Evolutionary conservation across 345 rosid species (phyloP), one percentile per base, ranked within the genome.

Genomic region (Toxicodendron radicans): DNA sequence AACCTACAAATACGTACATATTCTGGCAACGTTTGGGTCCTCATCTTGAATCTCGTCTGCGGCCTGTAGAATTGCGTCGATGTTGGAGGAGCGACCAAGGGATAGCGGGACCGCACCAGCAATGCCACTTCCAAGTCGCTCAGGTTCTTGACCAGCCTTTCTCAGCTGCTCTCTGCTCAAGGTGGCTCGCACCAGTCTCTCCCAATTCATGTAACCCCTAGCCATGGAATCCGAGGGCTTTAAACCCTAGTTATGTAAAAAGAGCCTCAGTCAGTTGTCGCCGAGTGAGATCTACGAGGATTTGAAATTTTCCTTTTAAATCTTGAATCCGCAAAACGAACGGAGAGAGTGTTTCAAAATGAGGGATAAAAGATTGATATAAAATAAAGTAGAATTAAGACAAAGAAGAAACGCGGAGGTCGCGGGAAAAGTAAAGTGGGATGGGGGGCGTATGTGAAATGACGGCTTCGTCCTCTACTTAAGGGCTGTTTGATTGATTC

Each of bases 11-110:
- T 10, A 78, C 91, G 77, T 81, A 95, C 98, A 71, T 73, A 95
- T 91, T 77, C 99, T 83, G 7, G 98, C 95, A 72, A 93, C 88
- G 60, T 80, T 79, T 10, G 98, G 91, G 79, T 95, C 88, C 72
- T 91, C 97, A 0, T 76, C 79, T 74, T 93, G 97, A 85, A 95
- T 93, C 87, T 93, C 99, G 58, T 95, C 98, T 10, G 99, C 99
- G 18, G 95, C 92, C 79, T 93, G 98, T 68, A 95, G 79, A 75
- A 95, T 93, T 32, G 88, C 91, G 30, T 95, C 97, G 79, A 95
- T 91, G 74, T 90, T 93, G 35, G 96, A 87, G 75, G 95, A 75
- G 68, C 92, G 90, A n/a, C 84, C 93, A 4, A 95, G 97, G 27
- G 99, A 95, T 4, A 91, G 85, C 21, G 99, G 97, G 54, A 93